These are phyloP conservation scores for Nakaseomyces kungkrabaensis DNA, from an alignment of 1,139 yeast genomes.

Conservation along the genomic window DNA sequence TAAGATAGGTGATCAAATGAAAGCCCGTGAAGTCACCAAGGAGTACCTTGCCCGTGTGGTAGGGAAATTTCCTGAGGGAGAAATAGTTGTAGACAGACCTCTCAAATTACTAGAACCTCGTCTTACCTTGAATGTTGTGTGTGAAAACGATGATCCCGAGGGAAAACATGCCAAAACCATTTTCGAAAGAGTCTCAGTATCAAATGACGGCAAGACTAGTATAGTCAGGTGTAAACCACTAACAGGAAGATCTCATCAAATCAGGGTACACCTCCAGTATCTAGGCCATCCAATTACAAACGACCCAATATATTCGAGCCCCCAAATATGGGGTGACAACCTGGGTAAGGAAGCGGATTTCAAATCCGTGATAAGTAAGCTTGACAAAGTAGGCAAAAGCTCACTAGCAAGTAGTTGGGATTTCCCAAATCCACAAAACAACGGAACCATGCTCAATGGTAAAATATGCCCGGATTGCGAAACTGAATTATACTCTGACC, in stretches of 20 bases:
- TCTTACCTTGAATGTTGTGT: slow-evolving; percentile 62
- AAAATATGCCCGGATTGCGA: slow-evolving; percentile 57
- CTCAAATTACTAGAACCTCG: slow-evolving; percentile 67
- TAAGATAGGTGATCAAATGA: slow-evolving; percentile 59
- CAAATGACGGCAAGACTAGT: slow-evolving; percentile 43
- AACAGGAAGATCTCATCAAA: slow-evolving; percentile 94
- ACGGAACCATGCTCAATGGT: slow-evolving; percentile 56
- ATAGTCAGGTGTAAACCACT: slow-evolving; percentile 75
- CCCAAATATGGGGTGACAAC: slow-evolving; percentile 68
- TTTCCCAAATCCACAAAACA: slow-evolving; percentile 33
- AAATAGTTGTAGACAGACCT: slow-evolving; percentile 55
- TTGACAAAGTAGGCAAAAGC: slow-evolving; percentile 62
- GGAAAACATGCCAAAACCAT: slow-evolving; percentile 56
- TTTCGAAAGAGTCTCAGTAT: slow-evolving; percentile 30
- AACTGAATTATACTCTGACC: slow-evolving; percentile 73
- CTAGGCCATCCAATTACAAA: slow-evolving; percentile 88
- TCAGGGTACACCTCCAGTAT: slow-evolving; percentile 81
- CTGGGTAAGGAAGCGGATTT: slow-evolving; percentile 43
- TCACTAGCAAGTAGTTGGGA: slow-evolving; percentile 61
- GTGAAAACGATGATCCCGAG: slow-evolving; percentile 35
- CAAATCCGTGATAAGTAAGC: slow-evolving; percentile 35
- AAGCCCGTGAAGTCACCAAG: slow-evolving; percentile 66
- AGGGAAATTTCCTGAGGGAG: slow-evolving; percentile 65
- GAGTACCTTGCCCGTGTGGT: slow-evolving; percentile 81
- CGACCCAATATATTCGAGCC: slow-evolving; percentile 80